These are phyloP conservation scores for Leptomonas pyrrhocoris DNA, from an alignment of 208 protist genomes.

Conservation along the genomic window DNA sequence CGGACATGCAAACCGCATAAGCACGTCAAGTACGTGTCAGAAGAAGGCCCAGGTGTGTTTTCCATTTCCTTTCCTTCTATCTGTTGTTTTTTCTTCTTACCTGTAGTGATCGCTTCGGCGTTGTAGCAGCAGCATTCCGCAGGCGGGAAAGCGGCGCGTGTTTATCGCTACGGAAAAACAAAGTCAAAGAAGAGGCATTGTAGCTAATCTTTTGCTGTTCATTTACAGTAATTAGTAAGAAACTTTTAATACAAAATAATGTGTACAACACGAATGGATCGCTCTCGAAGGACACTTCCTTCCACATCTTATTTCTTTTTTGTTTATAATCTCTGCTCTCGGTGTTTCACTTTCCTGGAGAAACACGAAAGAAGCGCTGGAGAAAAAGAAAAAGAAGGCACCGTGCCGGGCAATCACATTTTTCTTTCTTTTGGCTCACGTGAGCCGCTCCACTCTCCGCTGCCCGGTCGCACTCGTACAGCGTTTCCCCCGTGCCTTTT, in stretches of 20 bases:
- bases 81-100: background rate
- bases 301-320: background rate
- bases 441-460: background rate
- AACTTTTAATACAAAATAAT: background rate
- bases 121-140: too few species aligned
- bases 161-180: too few species aligned
- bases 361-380: background rate
- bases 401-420: constrained; percentile 10
- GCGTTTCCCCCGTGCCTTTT: too few species aligned
- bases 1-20: too few species aligned
- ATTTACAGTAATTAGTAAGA: too few species aligned
- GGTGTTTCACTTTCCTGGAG: background rate
- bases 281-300: constrained; percentile 9
- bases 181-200: too few species aligned
- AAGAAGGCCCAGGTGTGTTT: background rate
- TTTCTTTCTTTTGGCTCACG: background rate
- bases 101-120: background rate
- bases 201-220: too few species aligned
- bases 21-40: background rate
- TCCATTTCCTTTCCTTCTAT: background rate
- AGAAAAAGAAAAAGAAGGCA: background rate
- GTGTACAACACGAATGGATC: constrained; percentile 16
- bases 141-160: too few species aligned
- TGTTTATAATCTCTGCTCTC: background rate
- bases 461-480: background rate